Conservation (phyloP, 768 basidiomycete species). For the Thelephora ganbajun region DNA sequence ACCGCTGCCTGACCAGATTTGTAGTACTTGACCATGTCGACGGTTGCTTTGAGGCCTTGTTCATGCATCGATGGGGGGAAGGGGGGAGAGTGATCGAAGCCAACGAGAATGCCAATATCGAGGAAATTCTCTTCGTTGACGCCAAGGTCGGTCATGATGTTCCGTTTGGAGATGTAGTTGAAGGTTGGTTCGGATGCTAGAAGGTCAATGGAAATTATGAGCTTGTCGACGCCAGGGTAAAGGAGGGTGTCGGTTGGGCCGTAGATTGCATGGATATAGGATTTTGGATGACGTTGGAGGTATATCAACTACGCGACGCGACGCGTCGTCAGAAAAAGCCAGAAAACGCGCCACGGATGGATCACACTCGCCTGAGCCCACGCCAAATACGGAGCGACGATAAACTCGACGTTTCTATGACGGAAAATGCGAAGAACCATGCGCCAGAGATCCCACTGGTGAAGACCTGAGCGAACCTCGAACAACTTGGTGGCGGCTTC, state of each 20-base stretch:
- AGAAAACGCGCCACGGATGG: slow-evolving; percentile 1
- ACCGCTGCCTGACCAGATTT: slow-evolving; percentile 80
- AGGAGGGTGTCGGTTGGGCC: slow-evolving; percentile 84
- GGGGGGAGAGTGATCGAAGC: slow-evolving; percentile 67
- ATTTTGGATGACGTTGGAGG: slow-evolving; percentile 83
- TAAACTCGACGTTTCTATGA: slow-evolving; percentile 89
- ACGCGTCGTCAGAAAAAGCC: slow-evolving; percentile 1
- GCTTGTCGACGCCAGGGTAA: slow-evolving; percentile 76
- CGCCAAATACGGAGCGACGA: slow-evolving; percentile 89
- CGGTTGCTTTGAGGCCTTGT: slow-evolving; percentile 68
- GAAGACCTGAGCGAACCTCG: slow-evolving; percentile 53
- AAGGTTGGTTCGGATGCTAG: slow-evolving; percentile 53
- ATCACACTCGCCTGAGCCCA: slow-evolving; percentile 76
- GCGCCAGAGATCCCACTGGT: slow-evolving; percentile 89
- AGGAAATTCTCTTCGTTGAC: slow-evolving; percentile 86
- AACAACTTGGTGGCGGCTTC: slow-evolving; percentile 80
- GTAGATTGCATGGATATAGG: slow-evolving; percentile 90
- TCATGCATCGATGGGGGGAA: slow-evolving; percentile 79
- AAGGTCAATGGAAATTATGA: slow-evolving; percentile 84
- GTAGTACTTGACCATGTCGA: slow-evolving; percentile 89
- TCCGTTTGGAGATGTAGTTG: slow-evolving; percentile 71
- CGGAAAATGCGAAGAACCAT: slow-evolving; percentile 86
- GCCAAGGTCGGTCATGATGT: slow-evolving; percentile 48
- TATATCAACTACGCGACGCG: slow-evolving; percentile 62
- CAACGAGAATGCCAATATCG: slow-evolving; percentile 84